phyloP scores from a whole-genome alignment of 2,329 filamentous ascomycete genomes.

The Septoria linicola region DNA sequence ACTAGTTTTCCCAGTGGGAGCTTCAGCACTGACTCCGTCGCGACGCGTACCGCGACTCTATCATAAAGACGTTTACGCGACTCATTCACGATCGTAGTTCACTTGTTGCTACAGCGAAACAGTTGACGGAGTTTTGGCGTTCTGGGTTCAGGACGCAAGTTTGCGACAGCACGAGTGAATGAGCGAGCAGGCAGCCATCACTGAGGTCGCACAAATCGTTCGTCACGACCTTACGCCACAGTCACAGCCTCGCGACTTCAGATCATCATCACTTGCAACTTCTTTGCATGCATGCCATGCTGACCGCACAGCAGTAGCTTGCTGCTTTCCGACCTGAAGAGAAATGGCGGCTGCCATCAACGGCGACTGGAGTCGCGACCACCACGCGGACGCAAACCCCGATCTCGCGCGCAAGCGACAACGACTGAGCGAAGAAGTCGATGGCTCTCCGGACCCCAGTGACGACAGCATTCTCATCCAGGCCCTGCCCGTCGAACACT shows the following conservation, averaged over 20 bases:
- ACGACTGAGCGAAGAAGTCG: constrained; percentile 41
- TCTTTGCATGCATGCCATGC: constrained; percentile 1
- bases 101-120: not conserved
- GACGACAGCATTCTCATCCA: constrained; percentile 29
- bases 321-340: not conserved
- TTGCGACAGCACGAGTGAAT: not conserved
- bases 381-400: constrained; percentile 46
- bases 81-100: not conserved
- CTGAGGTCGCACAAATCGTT: constrained; percentile 3
- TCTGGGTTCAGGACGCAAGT: constrained; percentile 1
- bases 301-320: not conserved
- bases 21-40: not conserved
- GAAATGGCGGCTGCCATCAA: constrained; percentile 6
- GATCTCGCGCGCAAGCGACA: constrained; percentile 49
- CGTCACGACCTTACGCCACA: not conserved
- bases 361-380: constrained; percentile 39
- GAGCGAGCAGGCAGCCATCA: constrained; percentile 1
- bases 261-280: constrained; percentile 3
- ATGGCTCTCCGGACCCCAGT: constrained; percentile 29
- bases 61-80: constrained; percentile 4
- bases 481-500: constrained; percentile 41
- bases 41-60: constrained; percentile 3
- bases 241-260: too few species aligned
- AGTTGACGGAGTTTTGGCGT: constrained; percentile 3
- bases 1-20: too few species aligned